Conservation (phyloP, 164 flowering plant species). For the Taxillus chinensis region DNA sequence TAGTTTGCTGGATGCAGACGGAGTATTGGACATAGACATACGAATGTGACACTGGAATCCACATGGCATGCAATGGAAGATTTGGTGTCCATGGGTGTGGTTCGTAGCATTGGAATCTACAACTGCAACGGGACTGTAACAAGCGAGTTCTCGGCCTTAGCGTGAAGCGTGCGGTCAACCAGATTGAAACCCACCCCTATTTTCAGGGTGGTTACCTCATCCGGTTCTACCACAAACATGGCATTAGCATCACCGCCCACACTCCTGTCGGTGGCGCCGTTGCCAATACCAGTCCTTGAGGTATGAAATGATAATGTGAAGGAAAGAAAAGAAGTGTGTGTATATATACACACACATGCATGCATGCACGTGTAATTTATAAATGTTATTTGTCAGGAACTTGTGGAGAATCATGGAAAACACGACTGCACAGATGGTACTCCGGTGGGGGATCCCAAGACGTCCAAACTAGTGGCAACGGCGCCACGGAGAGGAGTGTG, state of each 20-base stretch:
- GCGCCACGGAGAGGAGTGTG: no score
- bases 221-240: background rate
- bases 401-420: no score
- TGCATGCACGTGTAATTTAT: no score
- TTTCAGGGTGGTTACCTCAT: background rate
- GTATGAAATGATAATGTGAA: background rate
- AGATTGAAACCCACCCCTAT: background rate
- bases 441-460: no score
- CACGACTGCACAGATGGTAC: no score
- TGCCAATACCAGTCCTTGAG: background rate
- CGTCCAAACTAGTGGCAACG: no score
- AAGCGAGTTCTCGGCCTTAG: background rate
- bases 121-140: background rate
- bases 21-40: background rate
- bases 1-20: background rate
- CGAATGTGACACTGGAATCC: background rate
- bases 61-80: conserved; percentile 1
- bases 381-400: no score
- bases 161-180: background rate
- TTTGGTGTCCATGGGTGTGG: background rate
- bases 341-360: no score
- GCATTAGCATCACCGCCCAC: background rate
- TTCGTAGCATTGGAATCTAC: background rate
- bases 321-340: no score
- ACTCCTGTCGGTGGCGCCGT: background rate